Evolutionary conservation across 2,329 filamentous ascomycete genomes (phyloP).

Genomic region (Trichoderma sp.): DNA sequence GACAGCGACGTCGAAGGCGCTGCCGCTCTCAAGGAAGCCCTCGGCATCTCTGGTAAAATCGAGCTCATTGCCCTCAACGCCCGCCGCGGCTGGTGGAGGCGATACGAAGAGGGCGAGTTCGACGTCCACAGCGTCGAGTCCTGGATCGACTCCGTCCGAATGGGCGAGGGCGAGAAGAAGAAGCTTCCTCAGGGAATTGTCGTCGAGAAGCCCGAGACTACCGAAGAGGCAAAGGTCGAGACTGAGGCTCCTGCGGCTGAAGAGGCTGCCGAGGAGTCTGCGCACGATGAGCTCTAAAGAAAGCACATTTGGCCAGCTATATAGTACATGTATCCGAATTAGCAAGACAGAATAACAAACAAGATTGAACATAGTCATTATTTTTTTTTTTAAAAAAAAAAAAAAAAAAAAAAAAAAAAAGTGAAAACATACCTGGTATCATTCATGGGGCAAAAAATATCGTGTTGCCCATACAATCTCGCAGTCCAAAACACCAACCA

Average conservation of each 20-base stretch:
- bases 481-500: background rate
- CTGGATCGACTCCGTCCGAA: slow-evolving; percentile 88
- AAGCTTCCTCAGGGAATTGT: slow-evolving; percentile 65
- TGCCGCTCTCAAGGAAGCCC: slow-evolving; percentile 44
- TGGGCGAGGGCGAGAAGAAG: slow-evolving; percentile 81
- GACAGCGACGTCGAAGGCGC: slow-evolving; percentile 46
- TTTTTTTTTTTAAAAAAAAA: too few relatives aligned
- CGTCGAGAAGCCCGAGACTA: slow-evolving; percentile 30
- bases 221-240: slow-evolving; percentile 16
- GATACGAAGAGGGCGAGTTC: slow-evolving; percentile 61
- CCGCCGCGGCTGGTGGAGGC: slow-evolving; percentile 82
- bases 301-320: background rate
- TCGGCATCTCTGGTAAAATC: slow-evolving; percentile 60
- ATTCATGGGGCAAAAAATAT: background rate
- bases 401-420: too few relatives aligned
- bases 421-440: slow-evolving; percentile 16
- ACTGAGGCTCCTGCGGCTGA: slow-evolving; percentile 29
- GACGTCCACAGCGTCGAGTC: slow-evolving; percentile 64
- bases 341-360: background rate
- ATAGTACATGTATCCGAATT: background rate
- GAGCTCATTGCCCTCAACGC: slow-evolving; percentile 81
- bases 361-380: background rate
- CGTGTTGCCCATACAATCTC: background rate
- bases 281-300: slow-evolving; percentile 51
- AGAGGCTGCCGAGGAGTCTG: slow-evolving; percentile 30